Evolutionary conservation across 345 rosid species (phyloP).

Genomic region (Lepidium didymum): DNA sequence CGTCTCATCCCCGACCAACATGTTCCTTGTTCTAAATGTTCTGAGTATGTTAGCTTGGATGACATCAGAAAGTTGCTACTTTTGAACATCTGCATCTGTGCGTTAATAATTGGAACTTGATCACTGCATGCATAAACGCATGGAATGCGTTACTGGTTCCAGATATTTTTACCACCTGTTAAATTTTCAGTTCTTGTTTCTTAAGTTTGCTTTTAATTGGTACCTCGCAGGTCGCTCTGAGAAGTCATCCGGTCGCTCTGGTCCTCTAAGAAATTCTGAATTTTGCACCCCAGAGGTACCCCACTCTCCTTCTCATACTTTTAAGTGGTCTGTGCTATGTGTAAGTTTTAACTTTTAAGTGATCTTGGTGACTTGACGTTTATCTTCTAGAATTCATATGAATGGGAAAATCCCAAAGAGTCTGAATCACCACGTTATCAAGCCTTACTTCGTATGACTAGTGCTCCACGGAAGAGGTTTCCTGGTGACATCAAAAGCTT

Average conservation of each 20-base stretch:
- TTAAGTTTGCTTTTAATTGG: conserved; percentile 21
- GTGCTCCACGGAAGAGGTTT: conserved; percentile 92
- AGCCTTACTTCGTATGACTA: conserved; percentile 92
- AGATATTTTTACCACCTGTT: background rate
- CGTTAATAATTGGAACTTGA: background rate
- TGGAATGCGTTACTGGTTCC: background rate
- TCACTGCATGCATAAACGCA: background rate
- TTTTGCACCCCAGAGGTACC: conserved; percentile 90
- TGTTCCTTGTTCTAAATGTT: background rate
- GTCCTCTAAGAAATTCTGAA: conserved; percentile 68
- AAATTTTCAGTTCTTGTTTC: background rate
- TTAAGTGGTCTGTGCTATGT: background rate
- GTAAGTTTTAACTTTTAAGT: background rate
- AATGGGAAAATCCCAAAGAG: conserved; percentile 80
- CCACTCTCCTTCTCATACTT: conserved; percentile 19
- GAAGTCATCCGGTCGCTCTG: conserved; percentile 47
- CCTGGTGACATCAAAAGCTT: conserved; percentile 97
- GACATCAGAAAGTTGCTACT: background rate
- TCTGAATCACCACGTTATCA: conserved; percentile 99
- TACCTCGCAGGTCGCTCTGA: conserved; percentile 44
- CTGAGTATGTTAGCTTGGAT: conserved; percentile 1
- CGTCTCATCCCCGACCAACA: background rate
- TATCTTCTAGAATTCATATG: conserved; percentile 48
- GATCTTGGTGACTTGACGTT: conserved; percentile 22
- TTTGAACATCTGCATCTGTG: background rate